phyloP scores from a whole-genome alignment of 169 alveolate species.

The Plasmodium gonderi region DNA sequence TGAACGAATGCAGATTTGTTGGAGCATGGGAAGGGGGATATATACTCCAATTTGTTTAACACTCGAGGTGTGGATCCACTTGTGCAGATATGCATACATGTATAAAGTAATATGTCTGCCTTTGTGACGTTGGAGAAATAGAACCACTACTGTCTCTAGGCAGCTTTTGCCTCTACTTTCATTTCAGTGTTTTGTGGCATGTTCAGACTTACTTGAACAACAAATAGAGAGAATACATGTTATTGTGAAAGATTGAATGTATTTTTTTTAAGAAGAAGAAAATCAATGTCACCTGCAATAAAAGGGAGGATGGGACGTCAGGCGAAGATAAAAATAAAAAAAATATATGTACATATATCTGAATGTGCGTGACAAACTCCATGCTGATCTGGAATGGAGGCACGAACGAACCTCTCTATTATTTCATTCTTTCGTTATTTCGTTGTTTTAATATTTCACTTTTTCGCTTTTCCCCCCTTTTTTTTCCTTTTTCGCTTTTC shows the following conservation, averaged over 20 bases:
- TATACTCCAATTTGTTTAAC: neutral
- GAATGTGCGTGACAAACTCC: too few species aligned
- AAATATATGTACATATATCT: neutral
- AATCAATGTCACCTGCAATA: constrained; percentile 23
- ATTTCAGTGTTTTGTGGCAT: neutral
- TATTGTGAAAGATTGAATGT: constrained; percentile 31
- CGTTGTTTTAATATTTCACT: too few species aligned
- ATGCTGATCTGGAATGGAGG: too few species aligned
- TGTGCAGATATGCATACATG: too few species aligned
- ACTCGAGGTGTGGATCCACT: neutral
- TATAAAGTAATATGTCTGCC: too few species aligned
- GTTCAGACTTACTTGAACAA: constrained; percentile 49
- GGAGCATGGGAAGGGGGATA: neutral
- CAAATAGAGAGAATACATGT: constrained; percentile 42
- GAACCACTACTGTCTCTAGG: too few species aligned
- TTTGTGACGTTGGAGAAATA: too few species aligned
- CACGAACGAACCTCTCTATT: too few species aligned
- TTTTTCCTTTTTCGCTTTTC: neutral
- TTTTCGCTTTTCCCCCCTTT: too few species aligned
- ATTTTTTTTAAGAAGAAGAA: constrained; percentile 22
- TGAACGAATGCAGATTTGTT: neutral
- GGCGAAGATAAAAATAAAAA: neutral
- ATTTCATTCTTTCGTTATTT: too few species aligned
- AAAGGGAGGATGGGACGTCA: neutral
- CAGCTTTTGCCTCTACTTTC: too few species aligned